Percentiles rank a stretch among this genome's conserved stretches.
phyloP scores from a whole-genome alignment of 257 asterid genomes.

The Pogostemon cablin region DNA sequence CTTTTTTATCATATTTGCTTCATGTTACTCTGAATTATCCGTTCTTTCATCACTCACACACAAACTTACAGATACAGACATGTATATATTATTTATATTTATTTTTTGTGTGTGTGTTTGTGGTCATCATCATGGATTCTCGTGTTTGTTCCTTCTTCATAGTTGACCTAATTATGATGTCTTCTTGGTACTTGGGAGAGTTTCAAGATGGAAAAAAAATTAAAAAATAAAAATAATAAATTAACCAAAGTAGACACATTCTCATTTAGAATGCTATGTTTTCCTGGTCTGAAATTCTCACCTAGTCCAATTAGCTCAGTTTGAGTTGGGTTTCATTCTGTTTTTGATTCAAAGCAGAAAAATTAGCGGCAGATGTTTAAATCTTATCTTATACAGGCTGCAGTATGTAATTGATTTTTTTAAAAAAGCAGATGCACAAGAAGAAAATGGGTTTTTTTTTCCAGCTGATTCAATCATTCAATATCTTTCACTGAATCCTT shows the following conservation, averaged over 20 bases:
- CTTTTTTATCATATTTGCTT: conserved; percentile 1
- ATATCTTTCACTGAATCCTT: too few relatives aligned
- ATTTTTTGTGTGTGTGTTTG: not conserved
- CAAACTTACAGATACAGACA: not conserved
- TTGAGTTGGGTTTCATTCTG: not conserved
- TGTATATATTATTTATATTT: not conserved
- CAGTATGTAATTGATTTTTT: too few relatives aligned
- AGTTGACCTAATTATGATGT: conserved; percentile 22
- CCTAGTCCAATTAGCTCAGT: not conserved
- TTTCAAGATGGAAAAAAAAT: conserved; percentile 11
- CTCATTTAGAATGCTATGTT: conserved; percentile 2
- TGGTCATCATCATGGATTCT: not conserved
- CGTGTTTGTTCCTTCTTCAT: not conserved
- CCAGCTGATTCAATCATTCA: too few relatives aligned
- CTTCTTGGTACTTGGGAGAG: not conserved
- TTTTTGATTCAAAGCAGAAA: too few relatives aligned
- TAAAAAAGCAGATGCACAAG: too few relatives aligned
- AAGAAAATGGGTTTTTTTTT: too few relatives aligned
- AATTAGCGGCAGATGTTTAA: too few relatives aligned
- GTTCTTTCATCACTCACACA: not conserved
- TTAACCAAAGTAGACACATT: not conserved
- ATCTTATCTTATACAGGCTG: too few relatives aligned
- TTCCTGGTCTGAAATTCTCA: not conserved
- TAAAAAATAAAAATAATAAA: too few relatives aligned
- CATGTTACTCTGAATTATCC: not conserved